Evolutionary conservation across 495 filamentous ascomycete genomes (phyloP).

Genomic region (Parathielavia hyrcaniae): DNA sequence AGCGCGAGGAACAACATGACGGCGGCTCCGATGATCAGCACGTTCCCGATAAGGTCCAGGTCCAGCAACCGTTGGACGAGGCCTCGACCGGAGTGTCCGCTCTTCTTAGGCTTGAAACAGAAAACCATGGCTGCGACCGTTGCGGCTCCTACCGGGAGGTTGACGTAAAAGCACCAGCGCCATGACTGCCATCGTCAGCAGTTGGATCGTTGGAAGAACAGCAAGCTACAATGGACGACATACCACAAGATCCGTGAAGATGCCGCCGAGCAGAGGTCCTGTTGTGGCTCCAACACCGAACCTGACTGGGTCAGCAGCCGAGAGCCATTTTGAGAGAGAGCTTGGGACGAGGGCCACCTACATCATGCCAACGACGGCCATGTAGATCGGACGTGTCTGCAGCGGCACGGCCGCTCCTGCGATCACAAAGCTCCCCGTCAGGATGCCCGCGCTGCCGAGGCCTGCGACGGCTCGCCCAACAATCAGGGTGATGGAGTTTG

Average conservation of each 20-base stretch:
- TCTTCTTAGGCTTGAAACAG: conserved; percentile 31
- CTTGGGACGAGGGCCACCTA: conserved; percentile 8
- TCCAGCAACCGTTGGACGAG: conserved; percentile 32
- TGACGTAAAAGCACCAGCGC: conserved; percentile 53
- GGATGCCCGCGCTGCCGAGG: conserved; percentile 41
- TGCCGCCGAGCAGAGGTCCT: conserved; percentile 45
- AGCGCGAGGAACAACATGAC: conserved; percentile 46
- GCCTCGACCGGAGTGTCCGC: conserved; percentile 21
- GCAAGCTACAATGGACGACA: not conserved
- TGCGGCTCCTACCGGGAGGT: conserved; percentile 42
- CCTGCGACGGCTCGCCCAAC: conserved; percentile 55
- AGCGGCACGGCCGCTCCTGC: conserved; percentile 47
- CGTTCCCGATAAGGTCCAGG: conserved; percentile 44
- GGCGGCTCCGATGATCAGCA: conserved; percentile 41
- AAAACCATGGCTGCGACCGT: conserved; percentile 39
- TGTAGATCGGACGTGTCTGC: conserved; percentile 39
- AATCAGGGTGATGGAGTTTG: conserved; percentile 48
- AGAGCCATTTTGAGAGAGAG: conserved; percentile 33
- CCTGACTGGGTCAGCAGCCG: conserved; percentile 33
- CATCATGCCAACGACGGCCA: conserved; percentile 34
- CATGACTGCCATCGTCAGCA: conserved; percentile 30
- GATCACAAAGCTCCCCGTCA: conserved; percentile 42
- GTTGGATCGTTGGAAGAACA: not conserved
- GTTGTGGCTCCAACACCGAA: conserved; percentile 41
- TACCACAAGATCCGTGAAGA: conserved; percentile 45